Evolutionary conservation across 495 filamentous ascomycete species (phyloP), one percentile per base, ranked within the genome.

Genomic region (Schizothecium vesticola): DNA sequence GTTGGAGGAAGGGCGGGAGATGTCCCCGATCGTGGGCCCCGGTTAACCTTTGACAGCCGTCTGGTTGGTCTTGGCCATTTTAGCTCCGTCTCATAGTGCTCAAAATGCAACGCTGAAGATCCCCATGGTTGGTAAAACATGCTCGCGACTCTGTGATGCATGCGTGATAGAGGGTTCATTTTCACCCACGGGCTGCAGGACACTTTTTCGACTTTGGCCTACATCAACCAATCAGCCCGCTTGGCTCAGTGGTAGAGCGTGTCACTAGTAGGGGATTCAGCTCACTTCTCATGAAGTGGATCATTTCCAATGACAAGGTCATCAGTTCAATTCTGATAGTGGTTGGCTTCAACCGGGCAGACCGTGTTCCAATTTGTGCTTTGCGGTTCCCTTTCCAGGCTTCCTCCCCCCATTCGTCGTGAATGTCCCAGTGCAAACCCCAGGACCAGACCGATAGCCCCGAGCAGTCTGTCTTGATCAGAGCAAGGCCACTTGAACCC

Each of bases 161-260:
- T 31, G 28, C 0, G 28, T 5, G 33, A 13, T 13, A 13, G 13
- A 4, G 13, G 3, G 33, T 43, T 36, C 12, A 5, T 0, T 28
- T 28, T 28, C 26, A 28, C 26, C 26, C 31, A 4, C 11, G 1
- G 12, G 12, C 31, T 43, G 33, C 16, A 16, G 33, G 13, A 43
- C 29, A 10, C 29, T 1, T 1, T 6, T 21, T 3, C 59, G 9
- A 61, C 8, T 10, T 5, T 33, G 16, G 25, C 6, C 25, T 10
- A n/a, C 19, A 51, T 51, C 43, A 51, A 9, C 33, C 43, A 61
- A 61, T 31, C 23, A 29, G 59, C 59, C 59, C 59, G 59, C 59
- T 61, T 61, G 59, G 59, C 59, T 61, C 59, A 61, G 59, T 61
- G 59, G 59, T 61, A 61, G 59, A 61, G 59, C 59, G 59, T 61